Evolutionary conservation across 306 rosid genomes (phyloP), one percentile per base, ranked within the genome.

Genomic region (Cercis canadensis): DNA sequence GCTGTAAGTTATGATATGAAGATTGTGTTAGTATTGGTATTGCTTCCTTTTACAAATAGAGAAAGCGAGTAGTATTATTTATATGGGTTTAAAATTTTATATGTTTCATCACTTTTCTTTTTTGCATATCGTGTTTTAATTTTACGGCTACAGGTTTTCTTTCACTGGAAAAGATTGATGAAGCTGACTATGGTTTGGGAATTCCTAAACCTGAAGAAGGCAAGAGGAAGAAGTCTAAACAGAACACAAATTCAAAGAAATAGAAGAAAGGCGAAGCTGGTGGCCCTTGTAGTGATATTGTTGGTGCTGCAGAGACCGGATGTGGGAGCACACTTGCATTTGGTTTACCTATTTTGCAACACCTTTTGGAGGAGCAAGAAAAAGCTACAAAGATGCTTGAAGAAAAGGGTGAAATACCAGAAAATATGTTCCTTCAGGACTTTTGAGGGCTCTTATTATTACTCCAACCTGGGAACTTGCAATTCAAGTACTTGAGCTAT

Each of bases 301-400:
- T 16, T 72, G 98, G 98, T 76, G 98, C 98, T 62, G 96, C 98
- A 0, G 95, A 89, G 88, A 94, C 99, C 16, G 97, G 99, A 67
- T 94, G 95, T n/a, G 99, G 99, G 45, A 94, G 91, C 81, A 94
- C 99, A 19, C 87, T 94, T 64, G 96, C 99, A 12, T 94, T 94
- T 89, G 99, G 99, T 76, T 82, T 94, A 80, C 99, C 99, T 40
- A 94, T 94, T 82, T 85, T 94, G 76, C 99, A 94, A 78, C 97
- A 95, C 31, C 77, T 94, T 65, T 78, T 94, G 69, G 99, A 94
- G 66, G 99, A 94, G 85, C 81, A 65, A 39, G 99, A 90, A 60
- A 94, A 91, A 64, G 84, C 85, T 51, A 75, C 55, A 57, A 90
- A 70, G 10, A 53, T 74, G 73, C 67, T 61, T 17, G 89, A 76